Evolutionary conservation across 768 basidiomycete species (phyloP), one percentile per base, ranked within the genome.

Genomic region (Saitozyma podzolica): DNA sequence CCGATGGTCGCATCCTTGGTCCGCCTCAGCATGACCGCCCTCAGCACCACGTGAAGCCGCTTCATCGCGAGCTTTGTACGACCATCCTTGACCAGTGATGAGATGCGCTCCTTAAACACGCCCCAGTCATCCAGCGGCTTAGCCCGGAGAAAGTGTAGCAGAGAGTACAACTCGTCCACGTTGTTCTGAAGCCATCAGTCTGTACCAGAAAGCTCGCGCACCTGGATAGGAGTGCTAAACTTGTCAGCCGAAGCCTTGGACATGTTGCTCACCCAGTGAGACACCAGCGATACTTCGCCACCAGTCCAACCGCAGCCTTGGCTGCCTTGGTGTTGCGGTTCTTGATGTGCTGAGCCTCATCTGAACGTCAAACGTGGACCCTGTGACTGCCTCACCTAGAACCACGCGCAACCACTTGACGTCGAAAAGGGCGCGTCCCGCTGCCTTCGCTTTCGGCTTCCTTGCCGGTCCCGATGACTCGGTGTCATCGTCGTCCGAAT

Each of bases 291-390:
- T 86, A 91, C 53, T 85, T 85, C 14, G 85, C 84, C 52, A 87
- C 78, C n/a, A 95, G 82, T 7, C 83, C 88, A 62, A 86, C 90
- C 63, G 91, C 91, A 0, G 90, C 92, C 45, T 87, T 70, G 6
- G 91, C 86, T 39, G 85, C 85, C 73, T 91, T 89, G 0, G 83
- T 90, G 42, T 84, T 87, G 54, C 86, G 83, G 72, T 93, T 92
- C 83, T 94, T 95, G 82, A 96, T 95, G 69, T 89, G 11, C 13
- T 96, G 93, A 0, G 93, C 93, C 73, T 96, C 92, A 73, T 96
- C 93, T 90, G 48, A 6, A 47, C 10, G 51, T 9, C 10, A 41
- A 54, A 53, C 20, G 16, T 10, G 48, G 13, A 9, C 16, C 48
- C 9, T 17, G 10, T 58, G 40, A 61, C 51, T 40, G 9, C 17